Evolutionary conservation across 75 land plant species (phyloP), one percentile per base, ranked within the genome.

Genomic region (Sequoiadendron giganteum): DNA sequence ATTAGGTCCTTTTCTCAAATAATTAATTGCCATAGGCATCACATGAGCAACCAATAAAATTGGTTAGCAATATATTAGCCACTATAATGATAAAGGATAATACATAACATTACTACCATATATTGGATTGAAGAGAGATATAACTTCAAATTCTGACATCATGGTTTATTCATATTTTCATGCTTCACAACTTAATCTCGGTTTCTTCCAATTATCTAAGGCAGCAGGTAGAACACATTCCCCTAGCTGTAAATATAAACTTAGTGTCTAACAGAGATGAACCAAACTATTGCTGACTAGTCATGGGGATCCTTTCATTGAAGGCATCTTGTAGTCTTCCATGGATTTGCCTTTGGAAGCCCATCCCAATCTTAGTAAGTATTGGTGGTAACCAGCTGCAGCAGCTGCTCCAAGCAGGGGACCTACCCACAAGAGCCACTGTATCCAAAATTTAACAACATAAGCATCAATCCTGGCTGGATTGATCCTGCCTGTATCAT

Each of bases 321-420:
- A 75, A 75, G 34, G 34, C 38, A 75, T 32, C 4, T 75, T 75
- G 36, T 13, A 14, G 3, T 75, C 77, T 32, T 75, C 77, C 13
- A 30, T 75, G 38, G 36, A 32, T 32, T 75, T 75, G 77, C 15
- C 34, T 34, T 13, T 75, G 16, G 77, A 75, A 34, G 77, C 38
- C 4, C 15, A 75, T 32, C 77, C 77, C 38, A 75, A 75, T 34
- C 15, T 34, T 11, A 75, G 39, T 32, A 3, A 32, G 77, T 75
- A 75, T 75, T 75, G 77, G 34, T 75, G 77, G 38, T 75, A 75
- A 75, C 39, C 77, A 75, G 77, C 77, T 30, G 77, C 77, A 75
- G 77, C 77, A 75, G 38, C 77, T 10, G 77, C 77, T 32, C 77
- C 77, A 30, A 75, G 34, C 38, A 34, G 32, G 3, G 77, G 77